Percentiles rank a stretch among this genome's conserved stretches.
Conservation (phyloP, 176 grass and related monocot species). For the Zea luxurians region DNA sequence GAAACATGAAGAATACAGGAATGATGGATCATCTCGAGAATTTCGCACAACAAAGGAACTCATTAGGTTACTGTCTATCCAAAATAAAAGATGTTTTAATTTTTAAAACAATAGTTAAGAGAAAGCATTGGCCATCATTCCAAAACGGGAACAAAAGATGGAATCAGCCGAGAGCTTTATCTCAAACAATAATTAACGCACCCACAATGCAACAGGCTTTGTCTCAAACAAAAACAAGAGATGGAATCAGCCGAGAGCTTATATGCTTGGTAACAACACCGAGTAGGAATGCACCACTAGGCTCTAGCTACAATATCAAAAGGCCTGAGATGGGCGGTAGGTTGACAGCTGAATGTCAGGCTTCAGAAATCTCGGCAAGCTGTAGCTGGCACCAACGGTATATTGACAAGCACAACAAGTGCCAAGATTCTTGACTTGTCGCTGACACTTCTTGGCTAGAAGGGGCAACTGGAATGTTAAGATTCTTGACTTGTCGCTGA, state of each 20-base stretch:
- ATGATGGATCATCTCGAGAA: not conserved
- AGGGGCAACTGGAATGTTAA: no score
- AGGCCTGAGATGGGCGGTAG: not conserved
- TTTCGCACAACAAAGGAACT: not conserved
- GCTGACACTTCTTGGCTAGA: no score
- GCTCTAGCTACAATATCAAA: slow-evolving; percentile 4
- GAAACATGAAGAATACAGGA: not conserved
- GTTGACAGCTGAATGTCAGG: not conserved
- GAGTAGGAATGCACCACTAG: not conserved
- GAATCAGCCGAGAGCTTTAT: not conserved
- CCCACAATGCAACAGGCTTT: not conserved
- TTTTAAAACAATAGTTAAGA: not conserved
- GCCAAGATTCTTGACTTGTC: no score
- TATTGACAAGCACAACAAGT: not conserved
- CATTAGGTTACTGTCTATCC: not conserved
- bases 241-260: not conserved
- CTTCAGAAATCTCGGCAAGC: slow-evolving; percentile 8
- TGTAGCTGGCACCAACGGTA: not conserved
- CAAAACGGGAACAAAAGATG: not conserved
- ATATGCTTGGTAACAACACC: not conserved
- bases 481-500: slow-evolving; percentile 20
- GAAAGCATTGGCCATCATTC: not conserved
- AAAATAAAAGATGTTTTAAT: not conserved
- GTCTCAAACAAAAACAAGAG: not conserved
- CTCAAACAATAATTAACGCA: not conserved